Conservation (phyloP, 2,329 filamentous ascomycete species). For the Lomentospora prolificans region DNA sequence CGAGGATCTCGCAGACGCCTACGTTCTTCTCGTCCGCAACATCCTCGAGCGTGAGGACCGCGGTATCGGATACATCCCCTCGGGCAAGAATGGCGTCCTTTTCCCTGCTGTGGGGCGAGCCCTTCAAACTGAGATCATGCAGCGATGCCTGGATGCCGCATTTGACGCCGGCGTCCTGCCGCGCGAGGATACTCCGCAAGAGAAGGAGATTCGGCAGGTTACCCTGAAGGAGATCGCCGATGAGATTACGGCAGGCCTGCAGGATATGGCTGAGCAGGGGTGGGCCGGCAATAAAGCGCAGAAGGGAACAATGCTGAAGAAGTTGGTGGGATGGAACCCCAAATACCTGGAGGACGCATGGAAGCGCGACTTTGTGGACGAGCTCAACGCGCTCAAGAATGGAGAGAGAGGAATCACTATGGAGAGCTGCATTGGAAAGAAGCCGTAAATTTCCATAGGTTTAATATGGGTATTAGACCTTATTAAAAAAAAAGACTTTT, state of each 20-base stretch:
- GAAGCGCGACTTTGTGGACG: slow-evolving; percentile 8
- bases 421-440: neutral
- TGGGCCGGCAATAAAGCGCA: slow-evolving; percentile 11
- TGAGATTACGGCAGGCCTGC: slow-evolving; percentile 9
- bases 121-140: slow-evolving; percentile 9
- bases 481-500: too few relatives aligned
- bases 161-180: slow-evolving; percentile 10
- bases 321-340: slow-evolving; percentile 10
- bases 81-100: slow-evolving; percentile 10
- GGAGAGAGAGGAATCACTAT: neutral
- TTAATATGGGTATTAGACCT: too few relatives aligned
- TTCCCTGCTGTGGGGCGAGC: slow-evolving; percentile 10
- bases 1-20: slow-evolving; percentile 11
- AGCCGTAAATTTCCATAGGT: too few relatives aligned
- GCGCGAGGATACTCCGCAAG: slow-evolving; percentile 10
- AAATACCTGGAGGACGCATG: slow-evolving; percentile 5
- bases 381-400: slow-evolving; percentile 8
- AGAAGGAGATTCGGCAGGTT: slow-evolving; percentile 7
- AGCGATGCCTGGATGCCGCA: slow-evolving; percentile 10
- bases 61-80: slow-evolving; percentile 9
- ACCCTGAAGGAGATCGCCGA: slow-evolving; percentile 9
- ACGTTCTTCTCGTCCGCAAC: slow-evolving; percentile 8
- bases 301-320: slow-evolving; percentile 11
- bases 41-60: slow-evolving; percentile 11
- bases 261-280: slow-evolving; percentile 9